Conservation (phyloP, 2,329 filamentous ascomycete species). For the Diaporthe ilicicola region DNA sequence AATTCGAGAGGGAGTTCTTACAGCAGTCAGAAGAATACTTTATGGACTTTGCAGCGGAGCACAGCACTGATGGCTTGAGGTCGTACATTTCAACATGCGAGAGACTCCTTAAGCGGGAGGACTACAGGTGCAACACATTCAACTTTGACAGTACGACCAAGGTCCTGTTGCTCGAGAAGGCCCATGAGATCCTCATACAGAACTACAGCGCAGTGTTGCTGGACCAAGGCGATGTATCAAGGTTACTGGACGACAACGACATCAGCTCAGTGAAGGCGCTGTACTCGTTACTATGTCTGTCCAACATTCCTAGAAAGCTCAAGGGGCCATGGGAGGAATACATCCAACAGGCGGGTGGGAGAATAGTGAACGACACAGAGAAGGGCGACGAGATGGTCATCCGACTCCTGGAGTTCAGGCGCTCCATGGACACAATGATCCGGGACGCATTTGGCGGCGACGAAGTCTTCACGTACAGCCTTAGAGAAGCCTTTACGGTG, state of each 20-base stretch:
- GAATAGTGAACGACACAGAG: constrained; percentile 82
- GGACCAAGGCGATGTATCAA: constrained; percentile 71
- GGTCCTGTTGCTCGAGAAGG: constrained; percentile 74
- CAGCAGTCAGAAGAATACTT: constrained; percentile 74
- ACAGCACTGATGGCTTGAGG: constrained; percentile 71
- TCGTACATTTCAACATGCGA: constrained; percentile 79
- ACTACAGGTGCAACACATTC: constrained; percentile 79
- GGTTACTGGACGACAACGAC: constrained; percentile 76
- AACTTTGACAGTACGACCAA: constrained; percentile 86
- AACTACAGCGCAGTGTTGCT: constrained; percentile 73
- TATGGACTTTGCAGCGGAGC: constrained; percentile 71
- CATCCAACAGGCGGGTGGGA: constrained; percentile 77
- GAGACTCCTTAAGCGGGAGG: constrained; percentile 75
- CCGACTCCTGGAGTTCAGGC: constrained; percentile 81
- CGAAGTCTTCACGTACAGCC: constrained; percentile 77
- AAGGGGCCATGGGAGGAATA: constrained; percentile 80
- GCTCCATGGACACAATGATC: constrained; percentile 79
- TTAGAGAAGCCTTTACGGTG: constrained; percentile 84
- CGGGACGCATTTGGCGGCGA: constrained; percentile 80
- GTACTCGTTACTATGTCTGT: constrained; percentile 79
- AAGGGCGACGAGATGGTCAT: constrained; percentile 87
- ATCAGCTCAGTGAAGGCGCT: constrained; percentile 76
- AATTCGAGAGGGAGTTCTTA: constrained; percentile 83
- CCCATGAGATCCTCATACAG: constrained; percentile 77
- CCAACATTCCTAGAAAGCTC: constrained; percentile 74